These are phyloP conservation scores for Aspergillus leporis DNA, from an alignment of 495 filamentous ascomycete genomes.

Conservation along the genomic window DNA sequence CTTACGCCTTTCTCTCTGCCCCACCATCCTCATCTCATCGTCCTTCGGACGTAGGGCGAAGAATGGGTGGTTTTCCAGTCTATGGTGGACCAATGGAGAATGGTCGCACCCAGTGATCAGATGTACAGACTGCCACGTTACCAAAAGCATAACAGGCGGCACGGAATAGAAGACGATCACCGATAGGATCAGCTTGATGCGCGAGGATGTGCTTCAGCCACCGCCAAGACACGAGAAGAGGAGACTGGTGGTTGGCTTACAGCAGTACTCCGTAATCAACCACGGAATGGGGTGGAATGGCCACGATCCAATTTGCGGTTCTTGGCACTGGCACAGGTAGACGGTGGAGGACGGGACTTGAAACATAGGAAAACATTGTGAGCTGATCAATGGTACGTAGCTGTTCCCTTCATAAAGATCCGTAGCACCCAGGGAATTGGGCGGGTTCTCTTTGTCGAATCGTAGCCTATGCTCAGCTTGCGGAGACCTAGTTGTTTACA, in stretches of 20 bases:
- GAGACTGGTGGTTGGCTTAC: neutral
- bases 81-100: slow-evolving; percentile 12
- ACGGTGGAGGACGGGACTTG: neutral
- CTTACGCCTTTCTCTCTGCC: slow-evolving; percentile 3
- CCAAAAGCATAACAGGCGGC: neutral
- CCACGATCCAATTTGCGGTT: neutral
- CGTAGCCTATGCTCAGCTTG: neutral
- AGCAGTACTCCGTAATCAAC: neutral
- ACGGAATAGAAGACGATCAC: neutral
- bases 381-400: neutral
- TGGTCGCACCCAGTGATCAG: slow-evolving; percentile 10
- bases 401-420: neutral
- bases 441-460: neutral
- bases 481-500: neutral
- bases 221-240: neutral
- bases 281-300: neutral
- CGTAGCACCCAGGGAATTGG: neutral
- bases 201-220: slow-evolving; percentile 3
- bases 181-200: neutral
- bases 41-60: neutral
- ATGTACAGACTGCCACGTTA: slow-evolving; percentile 11
- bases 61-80: neutral
- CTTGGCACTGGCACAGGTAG: neutral
- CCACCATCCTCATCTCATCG: slow-evolving; percentile 11
- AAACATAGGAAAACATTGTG: neutral